phyloP scores from a whole-genome alignment of 176 grass and related monocot genomes.

The Musa itinerans region DNA sequence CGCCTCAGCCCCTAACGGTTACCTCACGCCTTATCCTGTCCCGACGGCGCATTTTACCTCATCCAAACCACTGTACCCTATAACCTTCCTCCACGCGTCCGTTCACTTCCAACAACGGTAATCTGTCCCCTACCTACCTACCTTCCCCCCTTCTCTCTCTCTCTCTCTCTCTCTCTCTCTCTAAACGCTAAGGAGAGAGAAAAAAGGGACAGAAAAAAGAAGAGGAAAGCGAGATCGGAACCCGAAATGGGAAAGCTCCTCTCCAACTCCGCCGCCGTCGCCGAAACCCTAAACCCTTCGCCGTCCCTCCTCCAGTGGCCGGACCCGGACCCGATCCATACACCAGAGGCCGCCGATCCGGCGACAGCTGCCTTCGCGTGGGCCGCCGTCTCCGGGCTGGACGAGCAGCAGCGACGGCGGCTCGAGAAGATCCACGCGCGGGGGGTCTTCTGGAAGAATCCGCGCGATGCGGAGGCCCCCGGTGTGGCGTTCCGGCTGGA shows the following conservation, averaged over 20 bases:
- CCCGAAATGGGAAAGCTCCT: conserved; percentile 99
- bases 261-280: conserved; percentile 67
- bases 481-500: conserved; percentile 56
- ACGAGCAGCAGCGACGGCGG: conserved; percentile 80
- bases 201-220: background rate
- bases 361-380: conserved; percentile 15
- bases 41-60: background rate
- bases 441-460: conserved; percentile 69
- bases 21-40: background rate
- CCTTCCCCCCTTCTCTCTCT: background rate
- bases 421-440: conserved; percentile 74
- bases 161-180: background rate
- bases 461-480: conserved; percentile 8
- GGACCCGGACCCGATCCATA: background rate
- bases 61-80: background rate
- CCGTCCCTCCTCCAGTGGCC: conserved; percentile 47
- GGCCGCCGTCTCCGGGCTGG: conserved; percentile 53
- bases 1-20: background rate
- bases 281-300: conserved; percentile 46
- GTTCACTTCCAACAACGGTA: background rate
- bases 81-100: background rate
- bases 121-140: background rate
- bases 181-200: background rate
- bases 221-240: conserved; percentile 18
- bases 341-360: background rate